Evolutionary conservation across 2,329 filamentous ascomycete species (phyloP), one percentile per base, ranked within the genome.

Genomic region (Ilyonectria mors-panacis): DNA sequence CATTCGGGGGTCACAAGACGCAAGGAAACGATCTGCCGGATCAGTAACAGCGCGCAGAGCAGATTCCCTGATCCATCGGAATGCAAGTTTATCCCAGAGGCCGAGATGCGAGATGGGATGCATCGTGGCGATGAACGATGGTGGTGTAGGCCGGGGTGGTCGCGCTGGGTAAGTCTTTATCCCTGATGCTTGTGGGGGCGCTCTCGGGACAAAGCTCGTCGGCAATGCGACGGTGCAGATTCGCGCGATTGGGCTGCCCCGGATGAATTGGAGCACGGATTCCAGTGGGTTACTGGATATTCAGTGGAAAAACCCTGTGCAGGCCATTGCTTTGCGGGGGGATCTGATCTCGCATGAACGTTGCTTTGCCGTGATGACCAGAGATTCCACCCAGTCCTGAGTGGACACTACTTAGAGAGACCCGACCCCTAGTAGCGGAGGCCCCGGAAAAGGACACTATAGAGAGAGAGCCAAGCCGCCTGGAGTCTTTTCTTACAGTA

Each of bases 311-410:
- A 54, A 26, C 67, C 70, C 61, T 45, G 65, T 42, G 39, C 19
- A 17, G 60, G 61, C 26, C 47, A 35, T 57, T 60, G 21, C 28
- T 44, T 65, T 60, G 51, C 45, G 57, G 57, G 56, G 28, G 30
- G 30, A 59, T 28, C 57, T 65, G 65, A 70, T 66, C 64, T 66
- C 64, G 64, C 64, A 66, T 66, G 59, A 55, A 66, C 59, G 64
- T 66, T 63, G 61, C 39, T 35, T 61, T 57, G 57, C 53, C 50
- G 17, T 23, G 30, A 45, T 62, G 59, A 33, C 45, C 30, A 45
- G 21, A 15, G 42, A 28, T 37, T 59, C 33, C 47, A 7, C 23
- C 37, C 26, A 17, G 19, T 21, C 33, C 5, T 63, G 61, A 63
- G 53, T 63, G 60, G 53, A 37, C 33, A 33, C 23, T 53, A 54